Conservation (phyloP, 2,329 filamentous ascomycete species). For the Cercospora citrullina region DNA sequence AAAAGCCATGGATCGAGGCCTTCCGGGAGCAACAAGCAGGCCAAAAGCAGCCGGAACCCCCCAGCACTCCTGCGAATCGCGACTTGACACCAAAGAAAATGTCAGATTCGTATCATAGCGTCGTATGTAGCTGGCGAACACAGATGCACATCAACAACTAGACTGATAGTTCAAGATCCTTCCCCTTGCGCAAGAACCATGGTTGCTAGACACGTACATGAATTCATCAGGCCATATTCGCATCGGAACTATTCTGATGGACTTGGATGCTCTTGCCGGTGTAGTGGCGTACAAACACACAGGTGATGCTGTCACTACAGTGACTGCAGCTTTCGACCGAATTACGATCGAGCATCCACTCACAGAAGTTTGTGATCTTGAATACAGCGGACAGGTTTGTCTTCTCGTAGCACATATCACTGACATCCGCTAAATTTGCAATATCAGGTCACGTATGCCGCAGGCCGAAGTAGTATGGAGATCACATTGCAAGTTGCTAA, state of each 20-base stretch:
- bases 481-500: slow-evolving; percentile 73
- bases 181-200: slow-evolving; percentile 71
- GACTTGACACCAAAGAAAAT: slow-evolving; percentile 67
- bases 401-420: background rate
- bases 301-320: slow-evolving; percentile 62
- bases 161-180: slow-evolving; percentile 53
- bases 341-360: slow-evolving; percentile 70
- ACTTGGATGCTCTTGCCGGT: slow-evolving; percentile 74
- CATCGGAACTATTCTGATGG: slow-evolving; percentile 74
- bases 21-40: slow-evolving; percentile 54
- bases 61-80: slow-evolving; percentile 48
- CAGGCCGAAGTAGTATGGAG: slow-evolving; percentile 71
- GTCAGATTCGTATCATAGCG: slow-evolving; percentile 68
- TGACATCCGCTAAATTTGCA: background rate
- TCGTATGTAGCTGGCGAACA: slow-evolving; percentile 49
- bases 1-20: slow-evolving; percentile 69
- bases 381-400: slow-evolving; percentile 60
- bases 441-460: slow-evolving; percentile 63
- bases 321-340: slow-evolving; percentile 64
- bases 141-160: slow-evolving; percentile 21
- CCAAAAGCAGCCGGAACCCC: slow-evolving; percentile 35
- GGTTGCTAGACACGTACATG: slow-evolving; percentile 75
- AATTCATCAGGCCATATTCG: slow-evolving; percentile 74
- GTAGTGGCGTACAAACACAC: slow-evolving; percentile 74
- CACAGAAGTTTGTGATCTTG: slow-evolving; percentile 75